Conservation (phyloP, 2,329 filamentous ascomycete species). For the Aspergillus tubingensis region DNA sequence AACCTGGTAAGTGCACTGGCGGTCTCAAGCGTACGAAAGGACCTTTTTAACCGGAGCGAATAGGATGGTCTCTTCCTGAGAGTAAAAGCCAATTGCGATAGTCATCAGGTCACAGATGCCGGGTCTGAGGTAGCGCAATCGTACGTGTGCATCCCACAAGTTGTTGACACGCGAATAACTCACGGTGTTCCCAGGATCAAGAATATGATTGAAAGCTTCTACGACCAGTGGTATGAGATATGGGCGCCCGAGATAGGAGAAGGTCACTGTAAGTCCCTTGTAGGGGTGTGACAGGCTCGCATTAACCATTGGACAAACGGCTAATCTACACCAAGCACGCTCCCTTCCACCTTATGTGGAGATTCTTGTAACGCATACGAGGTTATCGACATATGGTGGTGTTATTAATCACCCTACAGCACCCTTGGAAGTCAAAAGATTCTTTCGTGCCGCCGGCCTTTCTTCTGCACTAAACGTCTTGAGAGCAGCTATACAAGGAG, state of each 20-base stretch:
- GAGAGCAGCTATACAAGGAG: conserved; percentile 71
- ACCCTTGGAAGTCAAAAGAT: conserved; percentile 68
- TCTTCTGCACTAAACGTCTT: conserved; percentile 74
- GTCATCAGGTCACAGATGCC: conserved; percentile 32
- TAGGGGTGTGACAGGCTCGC: background rate
- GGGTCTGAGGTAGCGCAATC: conserved; percentile 36
- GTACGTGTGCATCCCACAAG: conserved; percentile 20
- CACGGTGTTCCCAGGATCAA: conserved; percentile 46
- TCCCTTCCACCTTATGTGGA: conserved; percentile 71
- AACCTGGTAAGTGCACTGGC: conserved; percentile 56
- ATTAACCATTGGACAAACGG: conserved; percentile 24
- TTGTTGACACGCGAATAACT: conserved; percentile 2
- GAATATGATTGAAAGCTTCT: conserved; percentile 65
- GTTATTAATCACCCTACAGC: conserved; percentile 75
- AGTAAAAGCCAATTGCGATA: conserved; percentile 42
- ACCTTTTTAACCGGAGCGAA: conserved; percentile 8
- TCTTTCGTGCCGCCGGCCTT: conserved; percentile 70
- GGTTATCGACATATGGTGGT: conserved; percentile 71
- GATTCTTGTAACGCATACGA: conserved; percentile 71
- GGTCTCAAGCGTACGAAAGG: background rate
- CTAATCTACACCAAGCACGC: conserved; percentile 45
- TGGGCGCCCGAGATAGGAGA: conserved; percentile 62
- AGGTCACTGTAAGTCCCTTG: conserved; percentile 48
- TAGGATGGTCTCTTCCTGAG: conserved; percentile 37
- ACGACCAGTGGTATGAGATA: conserved; percentile 64